Conservation (phyloP, 352 stramenopile genomes). For the Phytopythium mirpurense region DNA sequence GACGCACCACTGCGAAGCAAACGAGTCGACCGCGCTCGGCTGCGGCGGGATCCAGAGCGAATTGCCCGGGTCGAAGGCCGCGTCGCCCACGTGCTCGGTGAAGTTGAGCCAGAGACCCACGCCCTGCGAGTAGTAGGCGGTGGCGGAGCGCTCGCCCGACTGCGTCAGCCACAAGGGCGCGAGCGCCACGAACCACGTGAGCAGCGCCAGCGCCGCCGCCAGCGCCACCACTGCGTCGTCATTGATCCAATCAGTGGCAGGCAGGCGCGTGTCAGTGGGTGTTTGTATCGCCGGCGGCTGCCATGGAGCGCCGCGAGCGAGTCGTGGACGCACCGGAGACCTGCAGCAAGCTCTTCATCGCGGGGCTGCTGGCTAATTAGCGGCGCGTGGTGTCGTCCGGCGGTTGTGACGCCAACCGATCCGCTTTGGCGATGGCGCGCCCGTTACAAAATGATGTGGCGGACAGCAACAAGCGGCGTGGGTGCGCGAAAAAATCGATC, state of each 20-base stretch:
- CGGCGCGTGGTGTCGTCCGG: too few species aligned
- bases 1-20: constrained; percentile 54
- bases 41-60: constrained; percentile 73
- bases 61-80: constrained; percentile 64
- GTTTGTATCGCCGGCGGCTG: too few species aligned
- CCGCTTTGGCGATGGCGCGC: background rate
- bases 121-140: constrained; percentile 69
- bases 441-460: background rate
- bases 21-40: constrained; percentile 46
- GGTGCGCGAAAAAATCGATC: constrained; percentile 1
- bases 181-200: constrained; percentile 72
- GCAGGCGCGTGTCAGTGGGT: too few species aligned
- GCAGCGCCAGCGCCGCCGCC: constrained; percentile 29
- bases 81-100: constrained; percentile 67
- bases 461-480: background rate
- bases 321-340: constrained; percentile 22
- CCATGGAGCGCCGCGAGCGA: background rate
- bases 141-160: constrained; percentile 34
- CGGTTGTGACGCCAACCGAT: too few species aligned
- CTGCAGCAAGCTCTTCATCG: constrained; percentile 42
- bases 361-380: background rate
- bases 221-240: constrained; percentile 43
- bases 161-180: constrained; percentile 65
- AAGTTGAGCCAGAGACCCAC: constrained; percentile 82
- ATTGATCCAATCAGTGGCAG: background rate